Conservation (phyloP, 495 filamentous ascomycete genomes). For the Penicillium desertorum region DNA sequence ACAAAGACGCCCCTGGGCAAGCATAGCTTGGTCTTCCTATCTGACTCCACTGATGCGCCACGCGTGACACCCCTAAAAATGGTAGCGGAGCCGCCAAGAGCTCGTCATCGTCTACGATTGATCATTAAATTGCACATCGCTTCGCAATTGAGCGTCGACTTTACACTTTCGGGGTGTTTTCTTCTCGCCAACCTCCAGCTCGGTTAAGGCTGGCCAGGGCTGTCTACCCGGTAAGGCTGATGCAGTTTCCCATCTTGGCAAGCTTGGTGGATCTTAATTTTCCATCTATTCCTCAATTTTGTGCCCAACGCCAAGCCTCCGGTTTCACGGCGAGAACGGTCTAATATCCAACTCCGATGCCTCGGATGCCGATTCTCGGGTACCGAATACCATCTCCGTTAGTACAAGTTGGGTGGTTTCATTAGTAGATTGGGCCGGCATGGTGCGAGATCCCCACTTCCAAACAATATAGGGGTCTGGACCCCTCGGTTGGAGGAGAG, state of each 20-base stretch:
- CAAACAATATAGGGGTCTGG: not conserved
- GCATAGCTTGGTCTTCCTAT: not conserved
- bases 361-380: conserved; percentile 13
- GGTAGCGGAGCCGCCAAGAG: conserved; percentile 15
- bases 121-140: conserved; percentile 7
- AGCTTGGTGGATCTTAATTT: not conserved
- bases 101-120: conserved; percentile 10
- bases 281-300: not conserved
- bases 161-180: conserved; percentile 7
- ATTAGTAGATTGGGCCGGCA: conserved; percentile 10
- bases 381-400: conserved; percentile 19
- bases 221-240: conserved; percentile 5
- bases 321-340: not conserved
- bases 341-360: not conserved
- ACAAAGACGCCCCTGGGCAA: conserved; percentile 8
- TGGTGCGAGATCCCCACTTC: conserved; percentile 6
- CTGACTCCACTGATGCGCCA: conserved; percentile 9
- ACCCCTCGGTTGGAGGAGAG: not conserved
- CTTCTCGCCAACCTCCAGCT: not conserved
- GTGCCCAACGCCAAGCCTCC: conserved; percentile 4
- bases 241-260: not conserved
- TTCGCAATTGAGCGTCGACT: not conserved
- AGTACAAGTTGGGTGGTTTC: conserved; percentile 1
- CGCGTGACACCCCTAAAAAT: conserved; percentile 1
- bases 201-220: conserved; percentile 7